Evolutionary conservation across 2,329 filamentous ascomycete species (phyloP).

Genomic region (Pseudocercospora musae): DNA sequence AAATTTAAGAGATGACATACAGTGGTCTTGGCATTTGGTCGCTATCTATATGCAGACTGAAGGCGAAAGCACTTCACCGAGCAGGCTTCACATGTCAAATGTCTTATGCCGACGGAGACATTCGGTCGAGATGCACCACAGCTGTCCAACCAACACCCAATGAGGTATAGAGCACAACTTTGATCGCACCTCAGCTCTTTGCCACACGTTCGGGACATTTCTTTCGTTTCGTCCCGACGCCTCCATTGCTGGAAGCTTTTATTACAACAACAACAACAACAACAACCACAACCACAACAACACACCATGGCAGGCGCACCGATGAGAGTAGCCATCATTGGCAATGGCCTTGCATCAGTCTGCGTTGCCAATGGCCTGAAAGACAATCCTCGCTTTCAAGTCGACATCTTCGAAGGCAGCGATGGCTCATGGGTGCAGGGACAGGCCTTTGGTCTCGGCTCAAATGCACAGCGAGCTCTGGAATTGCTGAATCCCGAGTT

Average conservation of each 20-base stretch:
- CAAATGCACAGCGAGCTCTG: slow-evolving; percentile 11
- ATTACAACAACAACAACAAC: too few species aligned
- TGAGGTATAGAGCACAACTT: background rate
- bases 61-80: background rate
- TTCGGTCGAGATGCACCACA: background rate
- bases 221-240: background rate
- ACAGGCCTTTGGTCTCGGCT: slow-evolving; percentile 9
- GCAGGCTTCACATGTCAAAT: background rate
- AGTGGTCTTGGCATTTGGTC: background rate
- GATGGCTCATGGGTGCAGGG: slow-evolving; percentile 1
- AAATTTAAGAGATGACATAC: background rate
- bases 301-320: background rate
- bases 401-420: slow-evolving; percentile 12
- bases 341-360: slow-evolving; percentile 12
- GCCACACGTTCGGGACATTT: background rate
- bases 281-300: too few species aligned
- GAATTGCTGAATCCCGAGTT: slow-evolving; percentile 7
- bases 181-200: background rate
- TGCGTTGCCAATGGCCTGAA: slow-evolving; percentile 9
- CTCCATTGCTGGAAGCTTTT: too few species aligned
- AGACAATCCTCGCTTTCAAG: slow-evolving; percentile 3
- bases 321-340: slow-evolving; percentile 8
- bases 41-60: too few species aligned
- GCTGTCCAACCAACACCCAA: background rate
- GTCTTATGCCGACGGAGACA: background rate